These are phyloP conservation scores for Hypoxylon perforatum DNA, from an alignment of 495 filamentous ascomycete genomes.

Conservation along the genomic window DNA sequence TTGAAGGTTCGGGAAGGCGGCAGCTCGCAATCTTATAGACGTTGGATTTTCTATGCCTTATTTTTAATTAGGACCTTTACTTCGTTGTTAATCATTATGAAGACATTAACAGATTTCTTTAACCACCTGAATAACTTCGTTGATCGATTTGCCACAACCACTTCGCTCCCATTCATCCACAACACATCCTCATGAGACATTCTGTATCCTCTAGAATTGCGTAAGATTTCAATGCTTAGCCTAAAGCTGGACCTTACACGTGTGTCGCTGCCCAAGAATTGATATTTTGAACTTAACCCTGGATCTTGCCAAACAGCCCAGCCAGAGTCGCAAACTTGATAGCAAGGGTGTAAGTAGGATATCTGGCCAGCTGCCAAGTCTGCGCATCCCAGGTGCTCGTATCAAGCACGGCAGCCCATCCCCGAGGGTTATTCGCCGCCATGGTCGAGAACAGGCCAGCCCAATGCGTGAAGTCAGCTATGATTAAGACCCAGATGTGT, in stretches of 20 bases:
- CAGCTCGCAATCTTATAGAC: constrained; percentile 7
- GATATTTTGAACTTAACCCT: constrained; percentile 1
- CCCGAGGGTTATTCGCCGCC: constrained; percentile 29
- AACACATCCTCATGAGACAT: neutral
- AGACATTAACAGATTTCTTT: neutral
- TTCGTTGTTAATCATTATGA: neutral
- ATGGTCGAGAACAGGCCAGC: constrained; percentile 35
- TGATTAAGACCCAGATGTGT: constrained; percentile 29
- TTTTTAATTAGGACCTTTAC: constrained; percentile 4
- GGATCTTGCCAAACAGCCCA: constrained; percentile 33
- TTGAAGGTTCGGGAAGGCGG: constrained; percentile 1
- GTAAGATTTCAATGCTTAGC: neutral
- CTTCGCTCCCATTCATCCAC: neutral
- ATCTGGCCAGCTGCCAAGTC: constrained; percentile 25
- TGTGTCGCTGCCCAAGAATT: no score
- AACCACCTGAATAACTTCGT: neutral
- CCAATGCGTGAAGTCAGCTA: constrained; percentile 41
- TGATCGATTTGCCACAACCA: neutral
- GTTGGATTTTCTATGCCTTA: constrained; percentile 8
- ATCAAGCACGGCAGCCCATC: constrained; percentile 35
- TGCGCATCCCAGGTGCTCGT: constrained; percentile 21
- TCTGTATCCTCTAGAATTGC: neutral
- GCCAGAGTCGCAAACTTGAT: constrained; percentile 36
- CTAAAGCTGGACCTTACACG: neutral
- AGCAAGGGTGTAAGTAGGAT: constrained; percentile 23